Conservation (phyloP, 2,329 filamentous ascomycete species). For the Kalmusia sp. region DNA sequence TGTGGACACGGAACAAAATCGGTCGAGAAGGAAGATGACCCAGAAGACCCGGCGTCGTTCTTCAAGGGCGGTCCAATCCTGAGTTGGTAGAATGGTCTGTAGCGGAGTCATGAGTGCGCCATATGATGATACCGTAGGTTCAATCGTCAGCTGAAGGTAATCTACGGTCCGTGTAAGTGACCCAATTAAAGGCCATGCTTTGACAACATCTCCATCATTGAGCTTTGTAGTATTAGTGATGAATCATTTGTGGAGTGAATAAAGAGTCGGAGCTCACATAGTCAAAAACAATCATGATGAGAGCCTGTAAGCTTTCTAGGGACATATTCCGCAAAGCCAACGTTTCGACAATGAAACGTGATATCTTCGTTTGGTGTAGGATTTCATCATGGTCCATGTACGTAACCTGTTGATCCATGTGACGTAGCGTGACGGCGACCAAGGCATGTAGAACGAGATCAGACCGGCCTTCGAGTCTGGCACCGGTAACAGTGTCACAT, state of each 20-base stretch:
- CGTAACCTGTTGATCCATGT: slow-evolving; percentile 28
- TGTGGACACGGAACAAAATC: slow-evolving; percentile 40
- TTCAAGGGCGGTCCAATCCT: slow-evolving; percentile 41
- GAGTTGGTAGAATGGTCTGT: slow-evolving; percentile 29
- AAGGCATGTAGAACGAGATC: slow-evolving; percentile 38
- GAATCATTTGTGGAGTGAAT: neutral
- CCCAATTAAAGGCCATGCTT: slow-evolving; percentile 42
- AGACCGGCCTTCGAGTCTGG: slow-evolving; percentile 19
- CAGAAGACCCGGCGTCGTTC: slow-evolving; percentile 41
- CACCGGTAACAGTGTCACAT: slow-evolving; percentile 28
- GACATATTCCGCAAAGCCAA: slow-evolving; percentile 34
- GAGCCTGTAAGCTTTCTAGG: slow-evolving; percentile 36
- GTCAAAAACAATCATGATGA: slow-evolving; percentile 43
- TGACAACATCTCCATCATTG: slow-evolving; percentile 36
- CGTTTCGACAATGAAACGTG: slow-evolving; percentile 39
- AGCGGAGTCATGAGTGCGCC: slow-evolving; percentile 40
- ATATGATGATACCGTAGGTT: slow-evolving; percentile 31
- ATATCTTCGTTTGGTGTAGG: slow-evolving; percentile 29
- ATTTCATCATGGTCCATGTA: slow-evolving; percentile 38
- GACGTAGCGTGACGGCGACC: slow-evolving; percentile 35
- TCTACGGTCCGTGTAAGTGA: slow-evolving; percentile 43
- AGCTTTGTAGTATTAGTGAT: slow-evolving; percentile 22
- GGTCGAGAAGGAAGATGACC: slow-evolving; percentile 43
- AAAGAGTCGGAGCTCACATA: slow-evolving; percentile 24
- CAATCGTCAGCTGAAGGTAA: slow-evolving; percentile 40